These are phyloP conservation scores for Colletotrichum eleusines DNA, from an alignment of 2,329 filamentous ascomycete genomes.

Conservation along the genomic window DNA sequence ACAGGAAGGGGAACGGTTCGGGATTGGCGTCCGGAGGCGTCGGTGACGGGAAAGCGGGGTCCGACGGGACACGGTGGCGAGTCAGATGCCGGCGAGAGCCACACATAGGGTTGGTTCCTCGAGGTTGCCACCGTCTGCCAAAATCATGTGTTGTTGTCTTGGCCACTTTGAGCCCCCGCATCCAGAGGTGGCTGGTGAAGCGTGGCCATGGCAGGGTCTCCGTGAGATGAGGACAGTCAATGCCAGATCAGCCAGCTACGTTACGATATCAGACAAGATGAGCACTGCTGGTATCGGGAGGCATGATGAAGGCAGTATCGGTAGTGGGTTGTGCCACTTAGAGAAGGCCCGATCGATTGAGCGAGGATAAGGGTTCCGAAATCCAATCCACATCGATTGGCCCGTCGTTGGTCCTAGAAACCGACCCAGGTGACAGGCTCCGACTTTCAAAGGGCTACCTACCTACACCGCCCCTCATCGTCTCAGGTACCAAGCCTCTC, in stretches of 20 bases:
- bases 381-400: constrained; percentile 23
- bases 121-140: background rate
- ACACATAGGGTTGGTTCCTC: background rate
- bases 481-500: constrained; percentile 27
- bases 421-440: constrained; percentile 31
- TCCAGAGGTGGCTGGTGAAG: constrained; percentile 19
- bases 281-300: background rate
- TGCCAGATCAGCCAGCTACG: background rate
- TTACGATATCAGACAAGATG: constrained; percentile 7
- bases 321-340: constrained; percentile 21
- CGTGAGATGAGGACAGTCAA: background rate
- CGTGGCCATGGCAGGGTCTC: background rate
- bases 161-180: constrained; percentile 12
- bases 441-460: background rate
- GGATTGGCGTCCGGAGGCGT: constrained; percentile 33
- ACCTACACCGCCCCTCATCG: constrained; percentile 28
- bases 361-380: constrained; percentile 36
- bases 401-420: constrained; percentile 17
- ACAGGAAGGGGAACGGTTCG: constrained; percentile 13
- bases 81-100: constrained; percentile 26
- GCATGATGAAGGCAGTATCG: constrained; percentile 27
- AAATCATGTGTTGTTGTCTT: constrained; percentile 14
- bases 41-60: constrained; percentile 21
- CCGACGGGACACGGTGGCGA: constrained; percentile 2
- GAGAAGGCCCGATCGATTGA: constrained; percentile 40